Evolutionary conservation across 1,139 yeast genomes (phyloP), one percentile per base, ranked within the genome.

Genomic region (Debaryomyces udenii): DNA sequence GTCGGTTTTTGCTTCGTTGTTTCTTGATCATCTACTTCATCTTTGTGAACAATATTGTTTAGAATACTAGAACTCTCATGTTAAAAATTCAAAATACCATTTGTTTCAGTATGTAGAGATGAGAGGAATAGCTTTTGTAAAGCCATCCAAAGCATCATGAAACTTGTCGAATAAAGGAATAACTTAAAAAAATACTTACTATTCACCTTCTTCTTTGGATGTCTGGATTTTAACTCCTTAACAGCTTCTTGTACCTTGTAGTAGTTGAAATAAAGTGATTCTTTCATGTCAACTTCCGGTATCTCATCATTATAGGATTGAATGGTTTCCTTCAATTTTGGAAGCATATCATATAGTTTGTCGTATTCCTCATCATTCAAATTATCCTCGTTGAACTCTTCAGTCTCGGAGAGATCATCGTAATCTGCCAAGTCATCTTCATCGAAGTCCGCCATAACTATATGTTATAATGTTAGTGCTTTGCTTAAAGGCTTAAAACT

Each of bases 191-290:
- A 41, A 61, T 64, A 71, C 78, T 50, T 73, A 74, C 78, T 68
- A 57, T 66, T 74, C 43, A 65, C 64, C 45, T 66, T 74, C 45
- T 67, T 65, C 44, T 55, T 60, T 4, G 62, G 58, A 49, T 57
- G 75, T 52, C 63, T 66, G 37, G 71, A 61, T 50, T 74, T 76
- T 41, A 86, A 57, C 47, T 81, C 84, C 28, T 62, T 68, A 9
- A 81, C 53, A 0, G 88, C 61, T n/a, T 74, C 71, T 3, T 73
- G 78, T 6, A 81, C 52, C 37, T 80, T 82, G 55, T 78, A 78
- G 56, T 82, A 81, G 52, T 80, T 78, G 51, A 68, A 70, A 71
- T 82, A 83, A 10, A 86, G 66, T 0, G 82, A 68, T 47, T 82
- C 86, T 50, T 81, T 78, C 45, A 86, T 62, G 35, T 75, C 79